These are phyloP conservation scores for Pseudocercospora fuligena DNA, from an alignment of 2,329 filamentous ascomycete genomes.

Conservation along the genomic window DNA sequence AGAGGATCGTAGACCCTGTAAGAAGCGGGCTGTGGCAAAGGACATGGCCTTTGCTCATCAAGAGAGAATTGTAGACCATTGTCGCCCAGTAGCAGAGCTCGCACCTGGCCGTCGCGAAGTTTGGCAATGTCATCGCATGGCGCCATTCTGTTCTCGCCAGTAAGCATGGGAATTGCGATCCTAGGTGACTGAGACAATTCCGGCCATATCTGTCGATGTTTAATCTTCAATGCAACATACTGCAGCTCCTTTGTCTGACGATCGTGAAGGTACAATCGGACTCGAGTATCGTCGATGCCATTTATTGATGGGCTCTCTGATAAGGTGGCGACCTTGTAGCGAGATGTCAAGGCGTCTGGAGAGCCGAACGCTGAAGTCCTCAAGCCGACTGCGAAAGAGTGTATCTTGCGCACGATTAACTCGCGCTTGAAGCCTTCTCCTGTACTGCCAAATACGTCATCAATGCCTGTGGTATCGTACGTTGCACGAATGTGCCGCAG, in stretches of 20 bases:
- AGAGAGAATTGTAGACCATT: conserved; percentile 33
- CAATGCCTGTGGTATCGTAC: conserved; percentile 37
- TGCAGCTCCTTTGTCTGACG: conserved; percentile 28
- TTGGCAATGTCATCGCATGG: conserved; percentile 34
- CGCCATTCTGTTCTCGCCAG: conserved; percentile 25
- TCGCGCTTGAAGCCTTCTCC: conserved; percentile 42
- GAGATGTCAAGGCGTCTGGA: background rate
- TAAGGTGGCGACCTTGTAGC: conserved; percentile 28
- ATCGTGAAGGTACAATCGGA: conserved; percentile 39
- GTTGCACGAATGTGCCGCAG: conserved; percentile 38
- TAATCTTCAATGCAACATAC: conserved; percentile 33
- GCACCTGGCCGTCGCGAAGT: conserved; percentile 24
- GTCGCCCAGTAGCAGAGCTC: conserved; percentile 32
- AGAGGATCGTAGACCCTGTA: conserved; percentile 35
- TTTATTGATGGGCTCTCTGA: conserved; percentile 21
- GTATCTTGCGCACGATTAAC: conserved; percentile 41
- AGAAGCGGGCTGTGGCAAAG: conserved; percentile 27
- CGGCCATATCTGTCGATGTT: conserved; percentile 35
- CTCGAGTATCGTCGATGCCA: conserved; percentile 25
- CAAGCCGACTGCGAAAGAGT: conserved; percentile 31
- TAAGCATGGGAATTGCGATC: conserved; percentile 33
- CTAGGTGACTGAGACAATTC: conserved; percentile 20
- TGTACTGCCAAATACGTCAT: conserved; percentile 38
- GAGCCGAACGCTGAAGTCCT: conserved; percentile 15
- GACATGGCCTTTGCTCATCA: conserved; percentile 28